Evolutionary conservation across 208 protist genomes (phyloP), one percentile per base, ranked within the genome.

Genomic region (Acanthamoeba royreba): DNA sequence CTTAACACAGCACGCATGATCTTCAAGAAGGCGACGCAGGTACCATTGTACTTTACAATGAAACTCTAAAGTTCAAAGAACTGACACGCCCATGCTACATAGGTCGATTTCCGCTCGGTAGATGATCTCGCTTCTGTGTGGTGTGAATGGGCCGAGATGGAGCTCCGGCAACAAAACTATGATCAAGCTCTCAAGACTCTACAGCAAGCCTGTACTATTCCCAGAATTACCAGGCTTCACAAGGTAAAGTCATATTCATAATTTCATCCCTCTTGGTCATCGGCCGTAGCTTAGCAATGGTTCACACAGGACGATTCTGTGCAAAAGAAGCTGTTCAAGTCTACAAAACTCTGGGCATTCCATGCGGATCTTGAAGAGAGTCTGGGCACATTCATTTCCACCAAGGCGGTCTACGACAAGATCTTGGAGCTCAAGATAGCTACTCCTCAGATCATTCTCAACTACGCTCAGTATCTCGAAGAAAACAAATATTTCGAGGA

Each of bases 71-170:
- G n/a, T n/a, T n/a, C n/a, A n/a, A n/a, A n/a, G n/a, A n/a, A n/a
- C n/a, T n/a, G n/a, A n/a, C n/a, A n/a, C n/a, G n/a, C 33, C 46
- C 49, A 89, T 89, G 22, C 28, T 72, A 69, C 81, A n/a, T n/a
- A 92, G 66, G 33, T 96, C 9, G 42, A 92, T 38, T 98, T 96
- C 83, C 55, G 88, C 19, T 83, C 47, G 1, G 93, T 98, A 1
- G 97, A 98, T 47, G 98, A 99, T n/a, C 93, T 99, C 5, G 96
- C 98, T 4, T 58, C 81, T 13, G 52, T 99, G 9, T 99, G 97
- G 96, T 98, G 96, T 90, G 97, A 98, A n/a, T 99, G 94, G 28
- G 96, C 94, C 25, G 98, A 99, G 95, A 98, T 99, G 97, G 98
- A 99, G 93, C 61, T 99, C 9, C 89, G 98, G 22, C 49, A 96